Evolutionary conservation across 495 filamentous ascomycete genomes (phyloP).

Genomic region (Tuber calosporum): DNA sequence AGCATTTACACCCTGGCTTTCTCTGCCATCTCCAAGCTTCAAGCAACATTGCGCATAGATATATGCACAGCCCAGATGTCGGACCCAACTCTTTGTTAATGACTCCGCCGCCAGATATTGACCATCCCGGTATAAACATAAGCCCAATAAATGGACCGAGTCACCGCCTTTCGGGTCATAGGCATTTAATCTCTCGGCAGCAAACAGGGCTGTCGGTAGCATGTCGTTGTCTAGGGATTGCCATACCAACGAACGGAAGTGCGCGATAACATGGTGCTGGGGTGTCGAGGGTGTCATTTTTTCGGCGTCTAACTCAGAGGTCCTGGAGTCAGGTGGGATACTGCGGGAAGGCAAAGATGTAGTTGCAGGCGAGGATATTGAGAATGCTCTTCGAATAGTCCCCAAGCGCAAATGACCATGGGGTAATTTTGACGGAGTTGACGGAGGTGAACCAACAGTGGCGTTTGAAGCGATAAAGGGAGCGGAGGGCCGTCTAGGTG

Average conservation of each 20-base stretch:
- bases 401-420: constrained; percentile 40
- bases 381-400: constrained; percentile 38
- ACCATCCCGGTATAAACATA: constrained; percentile 75
- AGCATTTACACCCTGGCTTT: constrained; percentile 69
- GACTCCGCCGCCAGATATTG: constrained; percentile 58
- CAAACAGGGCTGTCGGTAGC: constrained; percentile 80
- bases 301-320: constrained; percentile 26
- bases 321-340: not conserved
- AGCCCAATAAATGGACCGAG: constrained; percentile 69
- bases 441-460: constrained; percentile 18
- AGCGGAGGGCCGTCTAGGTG: constrained; percentile 26
- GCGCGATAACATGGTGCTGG: constrained; percentile 57
- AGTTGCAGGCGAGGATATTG: constrained; percentile 30
- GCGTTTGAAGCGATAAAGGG: not conserved
- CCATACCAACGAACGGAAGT: constrained; percentile 77
- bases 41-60: constrained; percentile 85
- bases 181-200: constrained; percentile 75
- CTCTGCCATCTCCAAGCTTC: constrained; percentile 56
- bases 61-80: constrained; percentile 80
- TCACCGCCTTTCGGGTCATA: constrained; percentile 73
- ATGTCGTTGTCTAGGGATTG: constrained; percentile 91
- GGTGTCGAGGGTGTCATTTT: constrained; percentile 42
- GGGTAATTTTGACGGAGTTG: constrained; percentile 26
- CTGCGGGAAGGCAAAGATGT: constrained; percentile 21
- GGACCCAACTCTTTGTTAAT: constrained; percentile 37